Evolutionary conservation across 1,284 basidiomycete genomes (phyloP).

Genomic region (Ustilago vetiveriae): DNA sequence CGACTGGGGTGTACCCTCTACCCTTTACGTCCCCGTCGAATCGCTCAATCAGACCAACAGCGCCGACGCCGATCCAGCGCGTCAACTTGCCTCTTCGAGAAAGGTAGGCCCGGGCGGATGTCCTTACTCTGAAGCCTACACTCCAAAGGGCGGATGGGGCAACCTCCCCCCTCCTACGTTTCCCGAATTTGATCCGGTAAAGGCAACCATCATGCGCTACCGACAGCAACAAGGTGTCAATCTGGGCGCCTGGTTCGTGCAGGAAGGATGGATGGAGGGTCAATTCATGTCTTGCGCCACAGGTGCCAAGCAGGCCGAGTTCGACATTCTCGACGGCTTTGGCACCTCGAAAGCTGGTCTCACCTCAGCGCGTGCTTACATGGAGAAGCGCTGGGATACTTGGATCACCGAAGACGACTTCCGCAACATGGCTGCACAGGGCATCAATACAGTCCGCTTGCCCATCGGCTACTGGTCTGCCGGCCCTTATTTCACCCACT

Average conservation of each 20-base stretch:
- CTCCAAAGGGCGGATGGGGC: constrained; percentile 54
- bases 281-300: constrained; percentile 76
- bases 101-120: constrained; percentile 61
- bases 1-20: constrained; percentile 56
- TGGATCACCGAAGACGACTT: constrained; percentile 74
- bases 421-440: constrained; percentile 61
- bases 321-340: constrained; percentile 69
- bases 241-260: constrained; percentile 72
- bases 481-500: constrained; percentile 68
- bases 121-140: constrained; percentile 54
- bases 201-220: constrained; percentile 62
- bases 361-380: constrained; percentile 68
- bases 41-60: constrained; percentile 16
- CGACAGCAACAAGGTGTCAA: constrained; percentile 63
- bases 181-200: constrained; percentile 57
- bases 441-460: constrained; percentile 67
- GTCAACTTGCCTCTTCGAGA: constrained; percentile 30
- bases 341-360: constrained; percentile 71
- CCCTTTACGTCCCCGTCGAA: constrained; percentile 49
- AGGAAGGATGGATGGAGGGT: constrained; percentile 81
- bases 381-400: constrained; percentile 82
- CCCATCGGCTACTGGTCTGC: constrained; percentile 68
- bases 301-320: constrained; percentile 71
- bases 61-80: constrained; percentile 11
- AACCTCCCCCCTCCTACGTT: constrained; percentile 52